These are phyloP conservation scores for Volvox africanus DNA, from an alignment of 139 green algal species.

Conservation along the genomic window DNA sequence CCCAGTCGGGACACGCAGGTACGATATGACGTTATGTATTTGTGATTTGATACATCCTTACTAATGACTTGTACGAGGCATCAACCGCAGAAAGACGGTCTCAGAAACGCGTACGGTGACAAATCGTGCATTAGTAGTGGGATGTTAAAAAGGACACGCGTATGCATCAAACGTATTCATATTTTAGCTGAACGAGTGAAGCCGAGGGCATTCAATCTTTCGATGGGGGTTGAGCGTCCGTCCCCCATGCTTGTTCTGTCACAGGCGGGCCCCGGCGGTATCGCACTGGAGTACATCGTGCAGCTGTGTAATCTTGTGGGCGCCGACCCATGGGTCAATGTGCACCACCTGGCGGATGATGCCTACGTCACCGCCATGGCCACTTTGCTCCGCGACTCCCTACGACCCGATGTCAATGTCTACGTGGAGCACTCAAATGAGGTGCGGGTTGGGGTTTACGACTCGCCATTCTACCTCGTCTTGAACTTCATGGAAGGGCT, in stretches of 20 bases:
- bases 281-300: constrained; percentile 50
- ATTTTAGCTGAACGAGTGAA: no score
- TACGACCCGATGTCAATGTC: constrained; percentile 47
- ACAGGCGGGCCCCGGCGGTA: not conserved
- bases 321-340: constrained; percentile 53
- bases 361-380: constrained; percentile 47
- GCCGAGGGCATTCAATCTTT: no score
- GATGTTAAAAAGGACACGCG: not conserved
- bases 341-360: constrained; percentile 57
- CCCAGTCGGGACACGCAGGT: constrained; percentile 38
- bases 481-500: no score
- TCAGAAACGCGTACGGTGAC: no score
- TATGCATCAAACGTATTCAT: not conserved
- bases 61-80: no score
- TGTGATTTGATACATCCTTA: no score
- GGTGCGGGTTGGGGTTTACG: constrained; percentile 4
- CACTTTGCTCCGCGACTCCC: constrained; percentile 20
- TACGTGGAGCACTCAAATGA: constrained; percentile 61
- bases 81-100: no score
- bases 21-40: no score
- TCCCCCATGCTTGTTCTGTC: not conserved
- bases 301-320: constrained; percentile 54
- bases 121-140: not conserved
- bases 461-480: no score
- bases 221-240: no score